phyloP scores from a whole-genome alignment of 257 asterid genomes.

The Apocynum venetum region DNA sequence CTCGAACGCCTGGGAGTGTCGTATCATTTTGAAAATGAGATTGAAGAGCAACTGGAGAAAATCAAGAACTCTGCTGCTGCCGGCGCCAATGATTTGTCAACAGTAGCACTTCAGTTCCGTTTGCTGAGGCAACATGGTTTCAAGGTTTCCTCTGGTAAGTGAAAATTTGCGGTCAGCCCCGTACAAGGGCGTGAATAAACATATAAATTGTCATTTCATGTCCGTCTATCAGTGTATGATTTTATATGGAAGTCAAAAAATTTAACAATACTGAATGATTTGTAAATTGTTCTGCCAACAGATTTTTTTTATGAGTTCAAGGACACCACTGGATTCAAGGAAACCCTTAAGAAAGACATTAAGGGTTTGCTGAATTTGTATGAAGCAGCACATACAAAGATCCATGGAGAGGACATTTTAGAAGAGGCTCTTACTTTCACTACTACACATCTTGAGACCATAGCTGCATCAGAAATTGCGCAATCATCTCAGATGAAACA shows the following conservation, averaged over 20 bases:
- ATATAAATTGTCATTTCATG: no score
- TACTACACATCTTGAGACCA: slow-evolving; percentile 18
- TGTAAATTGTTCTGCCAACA: no score
- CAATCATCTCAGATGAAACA: slow-evolving; percentile 22
- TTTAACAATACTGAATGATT: neutral
- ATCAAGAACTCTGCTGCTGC: neutral
- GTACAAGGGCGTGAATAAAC: no score
- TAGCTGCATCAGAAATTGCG: neutral
- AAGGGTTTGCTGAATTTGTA: slow-evolving; percentile 26
- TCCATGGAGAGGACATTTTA: slow-evolving; percentile 28
- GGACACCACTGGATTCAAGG: slow-evolving; percentile 23
- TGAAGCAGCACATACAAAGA: slow-evolving; percentile 36
- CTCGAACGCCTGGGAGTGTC: slow-evolving; percentile 41
- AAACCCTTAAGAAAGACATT: neutral
- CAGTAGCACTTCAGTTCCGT: slow-evolving; percentile 29
- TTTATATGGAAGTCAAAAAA: no score
- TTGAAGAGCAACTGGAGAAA: slow-evolving; percentile 20
- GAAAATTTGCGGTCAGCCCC: no score
- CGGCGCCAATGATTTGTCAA: slow-evolving; percentile 5
- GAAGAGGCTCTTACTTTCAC: slow-evolving; percentile 31
- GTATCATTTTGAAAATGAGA: slow-evolving; percentile 33
- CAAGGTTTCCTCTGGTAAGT: slow-evolving; percentile 31
- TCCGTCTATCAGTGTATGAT: no score
- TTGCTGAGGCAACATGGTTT: slow-evolving; percentile 41
- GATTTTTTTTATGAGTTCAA: slow-evolving; percentile 22